phyloP scores from a whole-genome alignment of 2,329 filamentous ascomycete genomes.

The Escovopsis sp. region DNA sequence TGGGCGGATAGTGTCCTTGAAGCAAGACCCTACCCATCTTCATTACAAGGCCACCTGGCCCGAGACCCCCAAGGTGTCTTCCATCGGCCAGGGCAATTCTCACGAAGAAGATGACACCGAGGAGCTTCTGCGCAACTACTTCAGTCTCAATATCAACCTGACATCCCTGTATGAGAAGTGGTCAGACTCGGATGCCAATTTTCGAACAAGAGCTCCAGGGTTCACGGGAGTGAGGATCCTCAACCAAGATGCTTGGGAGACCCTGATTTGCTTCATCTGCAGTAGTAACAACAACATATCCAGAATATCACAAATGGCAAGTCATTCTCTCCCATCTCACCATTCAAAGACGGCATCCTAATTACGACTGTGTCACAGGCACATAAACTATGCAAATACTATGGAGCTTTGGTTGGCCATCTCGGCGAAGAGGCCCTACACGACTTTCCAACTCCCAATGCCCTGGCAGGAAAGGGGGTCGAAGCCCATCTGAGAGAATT shows the following conservation, averaged over 20 bases:
- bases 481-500: slow-evolving; percentile 67
- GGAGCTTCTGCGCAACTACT: slow-evolving; percentile 64
- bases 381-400: slow-evolving; percentile 76
- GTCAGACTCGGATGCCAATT: slow-evolving; percentile 75
- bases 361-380: slow-evolving; percentile 33
- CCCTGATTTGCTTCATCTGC: slow-evolving; percentile 88
- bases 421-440: slow-evolving; percentile 61
- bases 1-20: slow-evolving; percentile 71
- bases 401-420: slow-evolving; percentile 61
- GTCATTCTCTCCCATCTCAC: not conserved
- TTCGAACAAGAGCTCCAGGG: slow-evolving; percentile 69
- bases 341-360: too few relatives aligned
- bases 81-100: slow-evolving; percentile 5
- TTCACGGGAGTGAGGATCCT: slow-evolving; percentile 89
- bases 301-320: slow-evolving; percentile 86
- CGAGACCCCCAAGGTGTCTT: slow-evolving; percentile 6
- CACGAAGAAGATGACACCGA: slow-evolving; percentile 50
- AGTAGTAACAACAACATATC: slow-evolving; percentile 98
- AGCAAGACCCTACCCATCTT: slow-evolving; percentile 63
- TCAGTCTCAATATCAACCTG: slow-evolving; percentile 71
- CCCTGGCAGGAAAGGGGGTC: slow-evolving; percentile 58
- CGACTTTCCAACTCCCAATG: slow-evolving; percentile 69
- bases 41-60: slow-evolving; percentile 65
- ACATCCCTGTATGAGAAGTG: slow-evolving; percentile 68
- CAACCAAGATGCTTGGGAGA: slow-evolving; percentile 91